Evolutionary conservation across 768 basidiomycete genomes (phyloP).

Genomic region (Albatrellus ellisii): DNA sequence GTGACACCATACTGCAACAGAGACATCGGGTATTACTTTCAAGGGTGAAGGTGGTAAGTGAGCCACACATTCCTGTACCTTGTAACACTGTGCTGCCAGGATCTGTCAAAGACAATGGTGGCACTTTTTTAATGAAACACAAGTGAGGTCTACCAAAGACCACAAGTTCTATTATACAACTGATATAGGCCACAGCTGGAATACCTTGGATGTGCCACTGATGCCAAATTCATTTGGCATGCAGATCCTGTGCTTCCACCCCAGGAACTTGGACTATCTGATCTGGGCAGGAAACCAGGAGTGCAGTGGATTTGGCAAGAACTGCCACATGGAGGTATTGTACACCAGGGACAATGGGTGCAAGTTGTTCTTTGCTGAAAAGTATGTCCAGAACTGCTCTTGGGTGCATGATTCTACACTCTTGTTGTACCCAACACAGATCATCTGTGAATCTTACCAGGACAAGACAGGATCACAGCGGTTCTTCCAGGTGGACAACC

Average conservation of each 20-base stretch:
- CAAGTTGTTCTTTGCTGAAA: conserved; percentile 53
- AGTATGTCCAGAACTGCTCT: conserved; percentile 81
- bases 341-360: conserved; percentile 72
- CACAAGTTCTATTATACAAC: conserved; percentile 67
- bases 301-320: conserved; percentile 33
- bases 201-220: conserved; percentile 38
- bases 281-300: conserved; percentile 80
- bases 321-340: conserved; percentile 64
- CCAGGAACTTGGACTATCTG: conserved; percentile 57
- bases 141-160: no score
- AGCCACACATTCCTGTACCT: no score
- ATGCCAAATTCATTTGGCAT: conserved; percentile 72
- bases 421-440: conserved; percentile 72
- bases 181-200: conserved; percentile 68
- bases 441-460: conserved; percentile 82
- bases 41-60: no score
- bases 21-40: no score
- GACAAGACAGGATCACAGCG: conserved; percentile 75
- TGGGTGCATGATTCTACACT: conserved; percentile 81
- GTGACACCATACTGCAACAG: no score
- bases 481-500: conserved; percentile 39
- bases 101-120: no score
- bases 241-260: conserved; percentile 79
- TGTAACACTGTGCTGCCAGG: no score
- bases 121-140: no score